Base-by-base conservation (phyloP, 768 basidiomycete species). In the Calocybe gangraenosa region DNA sequence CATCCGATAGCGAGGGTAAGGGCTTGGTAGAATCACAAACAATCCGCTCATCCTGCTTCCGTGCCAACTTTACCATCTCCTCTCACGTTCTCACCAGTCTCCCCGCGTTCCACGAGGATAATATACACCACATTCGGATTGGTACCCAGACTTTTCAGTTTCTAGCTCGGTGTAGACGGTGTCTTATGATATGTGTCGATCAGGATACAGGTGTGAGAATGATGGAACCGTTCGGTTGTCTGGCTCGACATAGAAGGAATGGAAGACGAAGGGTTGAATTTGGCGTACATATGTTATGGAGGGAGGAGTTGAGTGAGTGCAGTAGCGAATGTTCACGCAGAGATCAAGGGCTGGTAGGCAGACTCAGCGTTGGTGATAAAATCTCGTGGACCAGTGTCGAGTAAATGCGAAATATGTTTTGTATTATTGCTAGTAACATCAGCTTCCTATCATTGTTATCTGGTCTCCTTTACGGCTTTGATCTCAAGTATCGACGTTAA, bases 151-250 rank as follows among this genome's bases (percentile, higher is more conserved):
- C 38, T 0, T 52, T 52, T 19, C 51, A 49, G 38, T 40, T 52
- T 3, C 44, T 52, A 1, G 44, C 51, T 15, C 35, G 45, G 17
- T 52, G 51, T 14, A 21, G 48, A 6, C 38, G 51, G 30, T 52
- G 51, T 37, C 35, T 52, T 4, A 49, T 52, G 51, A 46, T 52
- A 11, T 52, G 51, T 15, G 51, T 52, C 3, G 44, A 52, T 22
- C 44, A 40, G 3, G 33, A 42, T 20, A 52, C 44, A 18, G 51
- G 51, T 3, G 28, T 46, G 17, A 22, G 47, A 8, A 46, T 33
- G 42, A 46, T 42, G 7, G 51, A 52, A 38, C 51, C 51, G 8
- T 52, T 52, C 43, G 48, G 51, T 22, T 49, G 47, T 33, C 18
- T 52, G 18, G 51, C 51, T 7, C 33, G 40, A 11, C 40, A 52